These are phyloP conservation scores for Mrakia blollopis DNA, from an alignment of 768 basidiomycete genomes.

Conservation along the genomic window DNA sequence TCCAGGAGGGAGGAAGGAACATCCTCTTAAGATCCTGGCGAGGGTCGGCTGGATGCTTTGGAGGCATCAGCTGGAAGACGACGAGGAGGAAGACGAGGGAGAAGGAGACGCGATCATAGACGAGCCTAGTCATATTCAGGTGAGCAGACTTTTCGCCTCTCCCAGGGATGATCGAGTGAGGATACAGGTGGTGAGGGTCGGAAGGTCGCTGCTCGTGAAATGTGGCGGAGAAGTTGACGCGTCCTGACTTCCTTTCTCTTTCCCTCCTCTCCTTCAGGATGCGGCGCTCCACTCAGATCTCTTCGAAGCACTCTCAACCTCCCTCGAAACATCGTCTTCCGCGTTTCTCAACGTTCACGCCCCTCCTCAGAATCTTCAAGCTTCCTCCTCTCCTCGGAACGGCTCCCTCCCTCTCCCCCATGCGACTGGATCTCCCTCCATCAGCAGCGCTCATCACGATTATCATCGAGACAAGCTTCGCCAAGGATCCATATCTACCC, in stretches of 20 bases:
- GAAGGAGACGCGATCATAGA: background rate
- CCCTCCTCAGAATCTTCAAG: background rate
- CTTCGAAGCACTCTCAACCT: constrained; percentile 23
- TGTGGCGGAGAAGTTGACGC: background rate
- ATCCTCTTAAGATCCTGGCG: constrained; percentile 28
- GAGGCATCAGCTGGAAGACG: background rate
- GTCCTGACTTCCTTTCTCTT: background rate
- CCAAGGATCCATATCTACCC: constrained; percentile 18
- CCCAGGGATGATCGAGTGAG: no score
- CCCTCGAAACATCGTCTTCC: constrained; percentile 6
- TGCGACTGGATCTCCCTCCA: background rate
- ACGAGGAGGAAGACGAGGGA: background rate
- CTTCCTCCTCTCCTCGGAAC: background rate
- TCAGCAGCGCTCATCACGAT: background rate
- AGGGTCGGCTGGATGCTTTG: constrained; percentile 15
- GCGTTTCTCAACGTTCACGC: background rate
- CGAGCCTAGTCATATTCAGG: no score
- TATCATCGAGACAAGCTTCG: constrained; percentile 1
- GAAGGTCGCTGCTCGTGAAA: no score
- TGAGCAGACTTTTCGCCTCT: background rate
- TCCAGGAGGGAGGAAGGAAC: background rate
- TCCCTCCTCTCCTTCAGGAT: background rate
- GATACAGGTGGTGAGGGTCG: background rate
- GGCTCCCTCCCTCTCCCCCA: background rate
- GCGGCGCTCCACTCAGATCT: constrained; percentile 13